Percentiles rank a stretch among this genome's conserved stretches.
phyloP scores from a whole-genome alignment of 768 basidiomycete species.

The Mycena galopus region DNA sequence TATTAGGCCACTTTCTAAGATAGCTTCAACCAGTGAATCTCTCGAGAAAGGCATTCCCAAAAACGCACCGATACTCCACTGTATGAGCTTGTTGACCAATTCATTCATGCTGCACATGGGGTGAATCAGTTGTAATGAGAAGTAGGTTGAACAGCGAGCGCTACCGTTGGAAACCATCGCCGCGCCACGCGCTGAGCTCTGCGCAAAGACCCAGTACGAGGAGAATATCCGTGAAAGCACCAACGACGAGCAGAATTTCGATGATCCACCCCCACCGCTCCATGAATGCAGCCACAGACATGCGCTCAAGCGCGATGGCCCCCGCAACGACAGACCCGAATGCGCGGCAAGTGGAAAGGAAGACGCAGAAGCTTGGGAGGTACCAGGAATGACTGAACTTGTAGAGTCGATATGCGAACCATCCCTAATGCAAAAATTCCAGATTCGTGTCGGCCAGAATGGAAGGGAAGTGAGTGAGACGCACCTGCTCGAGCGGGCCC shows the following conservation, averaged over 20 bases:
- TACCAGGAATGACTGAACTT: slow-evolving; percentile 9
- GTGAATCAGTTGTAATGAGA: not conserved
- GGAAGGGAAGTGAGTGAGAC: not conserved
- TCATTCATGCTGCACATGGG: slow-evolving; percentile 2
- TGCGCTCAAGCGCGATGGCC: not conserved
- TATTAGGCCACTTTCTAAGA: slow-evolving; percentile 17
- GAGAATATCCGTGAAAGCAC: slow-evolving; percentile 17
- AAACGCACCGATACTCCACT: slow-evolving; percentile 20
- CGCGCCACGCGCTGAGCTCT: slow-evolving; percentile 15
- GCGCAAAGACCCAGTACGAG: slow-evolving; percentile 18
- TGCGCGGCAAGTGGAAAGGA: slow-evolving; percentile 6
- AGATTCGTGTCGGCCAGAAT: not conserved
- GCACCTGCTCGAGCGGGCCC: slow-evolving; percentile 28
- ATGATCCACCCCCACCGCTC: slow-evolving; percentile 16
- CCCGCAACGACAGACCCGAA: not conserved
- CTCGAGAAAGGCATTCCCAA: not conserved
- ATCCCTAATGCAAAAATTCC: not conserved
- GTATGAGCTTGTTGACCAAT: slow-evolving; percentile 23
- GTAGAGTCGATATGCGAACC: slow-evolving; percentile 29
- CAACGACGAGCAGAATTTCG: not conserved
- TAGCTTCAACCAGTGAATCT: not conserved
- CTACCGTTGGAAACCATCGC: slow-evolving; percentile 12
- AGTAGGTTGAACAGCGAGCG: not conserved
- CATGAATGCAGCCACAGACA: not conserved
- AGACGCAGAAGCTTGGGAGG: slow-evolving; percentile 14